phyloP scores from a whole-genome alignment of 2,329 filamentous ascomycete genomes.

The Drechslerella dactyloides region DNA sequence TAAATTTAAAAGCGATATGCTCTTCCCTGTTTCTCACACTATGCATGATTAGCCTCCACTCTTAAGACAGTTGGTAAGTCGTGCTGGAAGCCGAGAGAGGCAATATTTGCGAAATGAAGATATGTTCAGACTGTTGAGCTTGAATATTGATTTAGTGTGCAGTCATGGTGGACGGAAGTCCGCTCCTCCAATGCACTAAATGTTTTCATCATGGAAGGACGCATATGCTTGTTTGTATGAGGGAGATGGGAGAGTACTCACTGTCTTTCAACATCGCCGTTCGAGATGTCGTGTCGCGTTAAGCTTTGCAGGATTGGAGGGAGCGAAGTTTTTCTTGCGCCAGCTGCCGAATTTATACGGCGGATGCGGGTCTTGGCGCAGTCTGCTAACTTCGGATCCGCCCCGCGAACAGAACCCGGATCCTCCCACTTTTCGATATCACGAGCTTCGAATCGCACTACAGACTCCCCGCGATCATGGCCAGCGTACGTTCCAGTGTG shows the following conservation, averaged over 20 bases:
- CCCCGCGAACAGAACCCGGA: slow-evolving; percentile 7
- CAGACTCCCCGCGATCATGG: slow-evolving; percentile 11
- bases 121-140: slow-evolving; percentile 50
- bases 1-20: too few relatives aligned
- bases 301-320: too few relatives aligned
- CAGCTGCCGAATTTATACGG: too few relatives aligned
- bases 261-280: not conserved
- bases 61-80: too few relatives aligned
- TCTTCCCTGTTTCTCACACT: too few relatives aligned
- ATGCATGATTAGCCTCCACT: too few relatives aligned
- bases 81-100: too few relatives aligned
- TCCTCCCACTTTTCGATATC: slow-evolving; percentile 5
- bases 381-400: too few relatives aligned
- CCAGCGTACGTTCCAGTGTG: slow-evolving; percentile 15
- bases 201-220: slow-evolving; percentile 46
- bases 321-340: too few relatives aligned
- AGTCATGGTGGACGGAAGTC: slow-evolving; percentile 35
- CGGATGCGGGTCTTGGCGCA: too few relatives aligned
- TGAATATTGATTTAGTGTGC: slow-evolving; percentile 40
- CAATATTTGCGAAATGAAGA: slow-evolving; percentile 5
- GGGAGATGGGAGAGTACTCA: not conserved
- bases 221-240: not conserved
- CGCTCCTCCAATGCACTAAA: slow-evolving; percentile 32
- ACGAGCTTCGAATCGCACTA: not conserved
- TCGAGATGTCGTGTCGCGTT: too few relatives aligned